Conservation (phyloP, 2,329 filamentous ascomycete species). For the Trichoderma koningiopsis region DNA sequence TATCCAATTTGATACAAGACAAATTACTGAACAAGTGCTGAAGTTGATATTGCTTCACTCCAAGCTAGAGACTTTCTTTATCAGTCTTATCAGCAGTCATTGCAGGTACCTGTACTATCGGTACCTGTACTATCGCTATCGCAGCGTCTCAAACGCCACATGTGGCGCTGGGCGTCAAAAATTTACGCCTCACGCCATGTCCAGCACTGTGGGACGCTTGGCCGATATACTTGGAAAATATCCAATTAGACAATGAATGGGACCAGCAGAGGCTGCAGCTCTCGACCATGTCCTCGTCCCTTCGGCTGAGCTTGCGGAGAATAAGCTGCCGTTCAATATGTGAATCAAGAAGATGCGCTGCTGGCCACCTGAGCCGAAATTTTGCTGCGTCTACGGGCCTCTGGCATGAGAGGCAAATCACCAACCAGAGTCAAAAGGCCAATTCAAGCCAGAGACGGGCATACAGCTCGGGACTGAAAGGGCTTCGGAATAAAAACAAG, state of each 20-base stretch:
- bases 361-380: background rate
- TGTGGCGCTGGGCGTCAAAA: constrained; percentile 1
- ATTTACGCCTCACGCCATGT: constrained; percentile 8
- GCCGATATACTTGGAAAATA: background rate
- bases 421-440: background rate
- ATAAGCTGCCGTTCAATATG: constrained; percentile 14
- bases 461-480: constrained; percentile 27
- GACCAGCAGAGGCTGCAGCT: background rate
- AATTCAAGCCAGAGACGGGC: background rate
- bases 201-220: background rate
- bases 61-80: background rate
- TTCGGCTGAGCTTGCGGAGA: constrained; percentile 17
- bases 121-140: background rate
- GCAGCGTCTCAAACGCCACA: background rate
- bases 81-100: background rate
- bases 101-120: background rate
- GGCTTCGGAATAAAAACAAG: constrained; percentile 29
- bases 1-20: too few species aligned
- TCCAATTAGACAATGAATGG: background rate
- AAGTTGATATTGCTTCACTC: too few species aligned
- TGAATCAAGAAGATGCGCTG: background rate
- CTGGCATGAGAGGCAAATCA: background rate
- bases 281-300: constrained; percentile 25
- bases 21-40: too few species aligned
- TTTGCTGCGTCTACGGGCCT: background rate